A percentile compares a stretch with the other conserved stretches of the same genome.
Evolutionary conservation across 164 flowering plant genomes (phyloP).

Genomic region (Cinnamomum chago): DNA sequence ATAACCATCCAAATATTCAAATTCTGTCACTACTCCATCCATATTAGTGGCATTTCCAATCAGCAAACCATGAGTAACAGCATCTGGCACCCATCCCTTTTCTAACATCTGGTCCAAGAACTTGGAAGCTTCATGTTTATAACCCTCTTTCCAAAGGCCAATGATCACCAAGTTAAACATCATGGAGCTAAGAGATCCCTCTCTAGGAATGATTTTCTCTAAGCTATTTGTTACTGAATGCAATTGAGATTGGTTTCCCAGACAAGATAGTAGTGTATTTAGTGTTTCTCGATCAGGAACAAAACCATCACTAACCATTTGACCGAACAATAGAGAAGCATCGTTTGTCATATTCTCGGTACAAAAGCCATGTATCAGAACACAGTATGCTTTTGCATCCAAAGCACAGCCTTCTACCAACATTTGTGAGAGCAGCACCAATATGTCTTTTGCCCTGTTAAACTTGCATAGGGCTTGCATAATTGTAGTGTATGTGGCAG

Average conservation of each 20-base stretch:
- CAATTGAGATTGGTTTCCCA: conserved; percentile 41
- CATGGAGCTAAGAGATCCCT: conserved; percentile 28
- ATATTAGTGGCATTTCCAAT: conserved; percentile 31
- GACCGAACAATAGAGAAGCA: conserved; percentile 35
- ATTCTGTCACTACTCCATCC: neutral
- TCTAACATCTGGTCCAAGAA: conserved; percentile 69
- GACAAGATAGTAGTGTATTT: conserved; percentile 25
- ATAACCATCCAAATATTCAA: conserved; percentile 13
- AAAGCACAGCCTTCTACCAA: conserved; percentile 43
- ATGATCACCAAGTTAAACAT: conserved; percentile 41
- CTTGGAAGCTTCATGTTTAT: conserved; percentile 33
- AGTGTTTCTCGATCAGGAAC: conserved; percentile 43
- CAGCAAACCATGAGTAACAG: conserved; percentile 49
- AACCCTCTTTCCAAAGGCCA: conserved; percentile 64
- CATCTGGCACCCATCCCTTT: conserved; percentile 70
- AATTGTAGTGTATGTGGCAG: conserved; percentile 33
- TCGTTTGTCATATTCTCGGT: conserved; percentile 22
- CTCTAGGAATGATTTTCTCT: conserved; percentile 25
- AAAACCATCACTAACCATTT: conserved; percentile 46
- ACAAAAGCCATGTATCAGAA: conserved; percentile 39
- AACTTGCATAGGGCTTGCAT: conserved; percentile 35
- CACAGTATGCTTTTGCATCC: conserved; percentile 37
- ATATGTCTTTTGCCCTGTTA: conserved; percentile 16
- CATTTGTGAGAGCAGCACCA: conserved; percentile 46
- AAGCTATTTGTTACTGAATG: conserved; percentile 29